Conservation (phyloP, 2,329 filamentous ascomycete genomes). For the Plectosphaerella cucumerina region DNA sequence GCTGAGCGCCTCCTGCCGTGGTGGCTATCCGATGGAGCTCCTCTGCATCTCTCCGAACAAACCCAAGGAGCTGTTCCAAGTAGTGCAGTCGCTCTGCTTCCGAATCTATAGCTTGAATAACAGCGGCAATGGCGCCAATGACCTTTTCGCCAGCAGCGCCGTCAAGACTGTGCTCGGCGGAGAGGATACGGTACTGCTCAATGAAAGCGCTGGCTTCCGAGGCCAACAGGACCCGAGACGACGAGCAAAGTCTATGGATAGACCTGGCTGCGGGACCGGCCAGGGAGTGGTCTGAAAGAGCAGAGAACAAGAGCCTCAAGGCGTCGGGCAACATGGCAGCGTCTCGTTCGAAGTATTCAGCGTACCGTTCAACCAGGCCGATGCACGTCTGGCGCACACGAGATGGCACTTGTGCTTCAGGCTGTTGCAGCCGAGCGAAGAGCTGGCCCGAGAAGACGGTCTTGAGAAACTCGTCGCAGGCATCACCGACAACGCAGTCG, state of each 20-base stretch:
- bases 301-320: conserved; percentile 69
- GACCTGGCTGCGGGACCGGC: conserved; percentile 69
- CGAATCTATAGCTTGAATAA: conserved; percentile 64
- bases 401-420: conserved; percentile 50
- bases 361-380: conserved; percentile 66
- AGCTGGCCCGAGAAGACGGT: conserved; percentile 59
- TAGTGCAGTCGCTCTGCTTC: conserved; percentile 22
- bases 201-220: conserved; percentile 66
- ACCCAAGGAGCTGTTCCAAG: conserved; percentile 54
- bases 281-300: conserved; percentile 58
- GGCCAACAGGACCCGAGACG: conserved; percentile 66
- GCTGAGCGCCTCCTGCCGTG: no score
- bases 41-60: conserved; percentile 54
- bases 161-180: conserved; percentile 57
- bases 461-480: conserved; percentile 54
- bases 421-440: conserved; percentile 48
- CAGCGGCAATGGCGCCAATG: conserved; percentile 67
- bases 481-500: conserved; percentile 58
- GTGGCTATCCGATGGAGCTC: conserved; percentile 18
- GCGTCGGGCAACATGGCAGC: conserved; percentile 63
- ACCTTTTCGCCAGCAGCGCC: conserved; percentile 69
- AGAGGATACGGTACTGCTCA: conserved; percentile 64
- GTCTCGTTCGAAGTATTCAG: conserved; percentile 72
- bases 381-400: conserved; percentile 66
- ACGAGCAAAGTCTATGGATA: conserved; percentile 70